Percentiles rank a stretch among this genome's conserved stretches.
phyloP scores from a whole-genome alignment of 495 filamentous ascomycete genomes.

The Bombardia bombarda region DNA sequence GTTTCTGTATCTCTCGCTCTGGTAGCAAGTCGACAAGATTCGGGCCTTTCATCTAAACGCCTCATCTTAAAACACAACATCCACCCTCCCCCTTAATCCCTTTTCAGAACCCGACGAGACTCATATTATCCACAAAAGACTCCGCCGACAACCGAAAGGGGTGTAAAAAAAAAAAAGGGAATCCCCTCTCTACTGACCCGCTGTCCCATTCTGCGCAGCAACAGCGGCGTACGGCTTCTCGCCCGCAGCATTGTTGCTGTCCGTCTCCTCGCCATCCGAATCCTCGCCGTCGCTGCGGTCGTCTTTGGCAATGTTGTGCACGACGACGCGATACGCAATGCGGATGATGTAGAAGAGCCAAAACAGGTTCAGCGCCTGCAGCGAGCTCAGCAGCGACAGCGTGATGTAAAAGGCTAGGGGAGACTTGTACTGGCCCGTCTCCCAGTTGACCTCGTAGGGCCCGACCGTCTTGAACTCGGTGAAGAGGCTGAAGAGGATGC shows the following conservation, averaged over 20 bases:
- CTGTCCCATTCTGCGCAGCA: background rate
- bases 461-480: slow-evolving; percentile 86
- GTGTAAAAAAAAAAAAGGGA: too few relatives aligned
- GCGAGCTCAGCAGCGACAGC: slow-evolving; percentile 55
- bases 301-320: slow-evolving; percentile 40
- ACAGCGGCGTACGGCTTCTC: background rate
- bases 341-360: slow-evolving; percentile 79
- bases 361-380: slow-evolving; percentile 80
- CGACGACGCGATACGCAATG: slow-evolving; percentile 53
- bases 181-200: too few relatives aligned
- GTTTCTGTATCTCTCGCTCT: too few relatives aligned
- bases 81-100: too few relatives aligned
- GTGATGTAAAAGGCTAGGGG: slow-evolving; percentile 68
- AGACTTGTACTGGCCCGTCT: slow-evolving; percentile 76
- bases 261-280: slow-evolving; percentile 26
- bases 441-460: slow-evolving; percentile 82
- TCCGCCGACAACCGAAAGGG: too few relatives aligned
- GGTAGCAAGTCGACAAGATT: too few relatives aligned
- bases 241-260: background rate
- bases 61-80: too few relatives aligned
- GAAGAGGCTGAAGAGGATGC: slow-evolving; percentile 76
- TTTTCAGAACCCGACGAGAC: too few relatives aligned
- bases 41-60: too few relatives aligned
- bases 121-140: too few relatives aligned
- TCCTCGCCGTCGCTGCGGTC: slow-evolving; percentile 47